Base-by-base conservation (phyloP, 2,329 filamentous ascomycete genomes). In the Talaromyces atroroseus region DNA sequence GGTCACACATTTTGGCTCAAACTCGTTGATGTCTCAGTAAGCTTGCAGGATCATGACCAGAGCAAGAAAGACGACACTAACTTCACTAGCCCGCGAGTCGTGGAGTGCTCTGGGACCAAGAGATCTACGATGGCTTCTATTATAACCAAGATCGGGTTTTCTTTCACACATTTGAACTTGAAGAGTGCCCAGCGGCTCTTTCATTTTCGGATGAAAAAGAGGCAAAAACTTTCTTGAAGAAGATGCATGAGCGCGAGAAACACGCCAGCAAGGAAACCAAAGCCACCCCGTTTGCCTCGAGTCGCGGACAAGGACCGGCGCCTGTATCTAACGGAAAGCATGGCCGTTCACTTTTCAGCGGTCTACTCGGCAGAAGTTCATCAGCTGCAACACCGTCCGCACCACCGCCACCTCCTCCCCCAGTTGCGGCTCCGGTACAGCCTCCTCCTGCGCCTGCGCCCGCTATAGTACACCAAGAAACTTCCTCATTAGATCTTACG, bases 101-200 rank as follows among this genome's bases (percentile, higher is more conserved):
- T 69, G 92, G 92, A 57, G 91, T 96, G 51, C 87, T 96, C 66
- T 96, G 90, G 90, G 92, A 96, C 68, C 92, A 97, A 76, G 94
- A 99, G 75, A 90, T 99, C 66, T 99, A 95, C 76, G 92, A 99
- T 65, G 86, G 85, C 51, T 97, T 95, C 80, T 80, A 81, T 61
- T 99, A 97, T 79, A 96, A 96, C 75, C 92, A 96, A 69, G 94
- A 99, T 71, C 87, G 94, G 60, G 92, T 90, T 59, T 99, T 96
- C 76, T 99, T 99, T 76, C 92, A 97, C 74, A 91, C 90, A 5
- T 99, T 99, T 70, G 94, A 99, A 76, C 82, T 96, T 56, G 92
- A 97, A 74, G 86, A 95, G 61, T 97, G 91, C 67, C 77, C 95
- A 59, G 94, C 91, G 5, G 94, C 87, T 0, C 77, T 99, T 59